A percentile compares a stretch with the other conserved stretches of the same genome.
These are phyloP conservation scores for Metroxylon sagu DNA, from an alignment of 176 grass and related monocot genomes.

Conservation along the genomic window DNA sequence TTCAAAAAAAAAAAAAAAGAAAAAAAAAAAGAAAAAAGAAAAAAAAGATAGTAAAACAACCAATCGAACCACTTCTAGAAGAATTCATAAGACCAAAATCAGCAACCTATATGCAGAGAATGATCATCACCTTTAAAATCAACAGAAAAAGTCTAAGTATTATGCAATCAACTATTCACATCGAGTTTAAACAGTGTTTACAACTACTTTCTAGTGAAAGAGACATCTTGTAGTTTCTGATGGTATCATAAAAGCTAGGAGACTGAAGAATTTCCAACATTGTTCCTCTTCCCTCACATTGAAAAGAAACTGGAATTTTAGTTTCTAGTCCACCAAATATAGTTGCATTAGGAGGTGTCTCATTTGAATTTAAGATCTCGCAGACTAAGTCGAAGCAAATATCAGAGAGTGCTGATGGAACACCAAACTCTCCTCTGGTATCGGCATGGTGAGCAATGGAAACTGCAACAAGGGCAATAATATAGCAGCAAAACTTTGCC, in stretches of 20 bases:
- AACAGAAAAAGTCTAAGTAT: too few species aligned
- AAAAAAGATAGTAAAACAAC: too few species aligned
- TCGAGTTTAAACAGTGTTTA: conserved; percentile 84
- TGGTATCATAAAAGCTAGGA: conserved; percentile 60
- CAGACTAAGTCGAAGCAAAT: conserved; percentile 57
- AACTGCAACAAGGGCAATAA: conserved; percentile 88
- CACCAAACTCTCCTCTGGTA: conserved; percentile 63
- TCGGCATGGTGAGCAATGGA: conserved; percentile 80
- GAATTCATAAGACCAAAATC: conserved; percentile 96
- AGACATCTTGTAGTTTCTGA: conserved; percentile 64
- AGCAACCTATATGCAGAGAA: conserved; percentile 49
- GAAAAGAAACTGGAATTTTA: conserved; percentile 86
- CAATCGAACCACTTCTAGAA: conserved; percentile 79
- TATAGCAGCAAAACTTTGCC: conserved; percentile 69
- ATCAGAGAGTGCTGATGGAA: conserved; percentile 72
- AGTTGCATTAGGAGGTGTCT: conserved; percentile 37
- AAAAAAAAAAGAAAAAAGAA: too few species aligned
- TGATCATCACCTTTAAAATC: too few species aligned
- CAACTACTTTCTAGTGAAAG: conserved; percentile 74
- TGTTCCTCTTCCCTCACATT: conserved; percentile 61
- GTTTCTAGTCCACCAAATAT: conserved; percentile 63
- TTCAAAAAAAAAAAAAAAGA: too few species aligned
- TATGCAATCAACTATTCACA: background rate
- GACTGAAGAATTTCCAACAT: conserved; percentile 96
- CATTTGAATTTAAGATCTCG: conserved; percentile 50